Conservation (phyloP, 129 eudicot genomes). For the Artemisia tridentata region DNA sequence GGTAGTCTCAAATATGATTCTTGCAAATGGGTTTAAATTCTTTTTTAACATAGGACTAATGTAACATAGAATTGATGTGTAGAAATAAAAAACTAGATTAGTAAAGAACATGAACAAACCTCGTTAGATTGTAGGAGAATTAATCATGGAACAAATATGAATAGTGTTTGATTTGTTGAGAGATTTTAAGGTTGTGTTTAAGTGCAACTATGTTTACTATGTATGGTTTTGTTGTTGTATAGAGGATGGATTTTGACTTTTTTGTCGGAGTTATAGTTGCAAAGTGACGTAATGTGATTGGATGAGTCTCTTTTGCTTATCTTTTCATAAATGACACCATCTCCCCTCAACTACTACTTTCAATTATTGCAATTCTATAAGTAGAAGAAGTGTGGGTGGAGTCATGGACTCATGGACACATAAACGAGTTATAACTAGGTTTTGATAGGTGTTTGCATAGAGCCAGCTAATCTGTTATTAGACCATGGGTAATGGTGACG, state of each 20-base stretch:
- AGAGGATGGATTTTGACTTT: conserved; percentile 20
- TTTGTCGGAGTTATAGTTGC: conserved; percentile 14
- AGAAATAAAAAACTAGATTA: too few species aligned
- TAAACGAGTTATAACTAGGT: too few species aligned
- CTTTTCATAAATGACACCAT: conserved; percentile 25
- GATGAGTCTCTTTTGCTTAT: conserved; percentile 20
- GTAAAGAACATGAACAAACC: conserved; percentile 17
- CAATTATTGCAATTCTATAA: conserved; percentile 5
- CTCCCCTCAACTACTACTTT: conserved; percentile 21
- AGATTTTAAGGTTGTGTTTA: too few species aligned
- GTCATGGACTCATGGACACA: too few species aligned
- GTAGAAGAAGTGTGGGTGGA: not conserved
- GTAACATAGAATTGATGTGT: conserved; percentile 2
- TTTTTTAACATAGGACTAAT: not conserved
- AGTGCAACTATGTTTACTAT: not conserved
- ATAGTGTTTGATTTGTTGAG: too few species aligned
- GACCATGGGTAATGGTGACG: too few species aligned
- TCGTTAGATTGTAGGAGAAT: conserved; percentile 3
- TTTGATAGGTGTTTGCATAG: too few species aligned
- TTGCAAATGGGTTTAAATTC: not conserved
- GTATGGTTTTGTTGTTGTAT: not conserved
- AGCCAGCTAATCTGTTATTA: too few species aligned
- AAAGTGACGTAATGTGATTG: conserved; percentile 27
- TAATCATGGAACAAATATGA: conserved; percentile 1
- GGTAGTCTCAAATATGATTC: not conserved